Base-by-base conservation (phyloP, 352 stramenopile species). In the Thraustochytrium sp. region DNA sequence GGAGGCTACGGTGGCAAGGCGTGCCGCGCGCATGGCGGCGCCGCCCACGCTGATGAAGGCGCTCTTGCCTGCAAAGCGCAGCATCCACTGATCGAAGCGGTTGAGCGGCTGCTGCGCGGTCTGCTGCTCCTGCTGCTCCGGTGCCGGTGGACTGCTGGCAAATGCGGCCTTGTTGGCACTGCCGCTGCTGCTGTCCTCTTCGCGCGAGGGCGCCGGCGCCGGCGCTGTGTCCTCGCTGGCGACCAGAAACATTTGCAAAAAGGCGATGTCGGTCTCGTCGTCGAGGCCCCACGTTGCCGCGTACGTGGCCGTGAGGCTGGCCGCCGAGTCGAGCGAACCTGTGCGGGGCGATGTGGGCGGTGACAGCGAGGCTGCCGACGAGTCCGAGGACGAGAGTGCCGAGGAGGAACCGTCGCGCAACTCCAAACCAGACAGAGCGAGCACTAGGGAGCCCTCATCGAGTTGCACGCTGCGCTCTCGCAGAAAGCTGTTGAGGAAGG, bases 1-100 rank as follows among this genome's bases (percentile, higher is more conserved):
- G 1, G 91, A 90, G 55, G 91, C 92, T 74, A 90, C 93, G 61
- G 94, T 90, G 0, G 90, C 94, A 65, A 92, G 87, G 40, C 92
- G 89, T 54, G 92, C 92, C n/a, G 91, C 87, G 63, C 94, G 94
- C 91, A 96, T 95, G 8, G 91, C 87, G 61, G 94, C 90, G 8
- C 92, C 82, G 40, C 78, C 78, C 5, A 72, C 48, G 51, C 8
- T 31, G 3, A 80, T 46, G 68, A 80, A 80, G 37, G 68, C 68
- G 38, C 48, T 65, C 38, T 80, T 80, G 3, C 68, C 68, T 11
- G 68, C 68, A 65, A 80, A 80, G 8, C 68, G 34, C 13, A 80
- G 31, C 68, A 80, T 80, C 68, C 68, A 80, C 37, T 75, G 68
- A 72, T 80, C 68, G 23, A 80, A 38, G 5, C 23, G 34, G 48